Base-by-base conservation (phyloP, 2,329 filamentous ascomycete species). In the Ophiocordyceps unilateralis region DNA sequence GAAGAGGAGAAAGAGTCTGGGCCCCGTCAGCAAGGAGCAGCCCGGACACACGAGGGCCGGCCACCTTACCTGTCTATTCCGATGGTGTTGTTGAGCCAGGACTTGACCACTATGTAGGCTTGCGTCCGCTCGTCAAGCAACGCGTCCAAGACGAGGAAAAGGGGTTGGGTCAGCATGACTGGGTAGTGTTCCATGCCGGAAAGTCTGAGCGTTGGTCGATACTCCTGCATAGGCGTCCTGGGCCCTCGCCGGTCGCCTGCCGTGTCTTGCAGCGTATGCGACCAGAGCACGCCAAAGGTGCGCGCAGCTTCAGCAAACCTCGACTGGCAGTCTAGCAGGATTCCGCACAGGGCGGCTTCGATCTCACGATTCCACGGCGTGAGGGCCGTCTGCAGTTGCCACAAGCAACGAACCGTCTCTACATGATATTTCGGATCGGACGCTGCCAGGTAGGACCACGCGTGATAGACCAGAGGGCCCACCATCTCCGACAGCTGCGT, bases 361-460 rank as follows among this genome's bases (percentile, higher is more conserved):
- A 94, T 79, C 39, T 87, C 76, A 42, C 82, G 78, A 50, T 79
- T 78, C 2, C 71, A 64, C 34, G 70, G 64, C 1, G 80, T 74
- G 12, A 93, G 71, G 1, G 78, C 72, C 21, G 71, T 74, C 51
- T 96, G 87, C 42, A 98, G 65, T 49, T 86, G 78, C 84, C 91
- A 93, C 34, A 98, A 65, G 50, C 78, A 81, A 45, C 83, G 78
- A 9, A 93, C 84, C 17, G 87, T 81, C 63, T 98, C 93, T 26
- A 98, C 88, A 55, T 96, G 91, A 50, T 89, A 93, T 55, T 94
- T 94, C 0, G 88, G 87, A 48, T 81, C 79, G 12, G 78, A 70
- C n/a, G 84, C 80, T 1, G 86, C 83, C 34, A 98, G 63, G 53
- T 84, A 86, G 5, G 66, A 60, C 91, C 91, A 98, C 0, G 89